These are phyloP conservation scores for Trametes punicea DNA, from an alignment of 768 basidiomycete species.

Conservation along the genomic window DNA sequence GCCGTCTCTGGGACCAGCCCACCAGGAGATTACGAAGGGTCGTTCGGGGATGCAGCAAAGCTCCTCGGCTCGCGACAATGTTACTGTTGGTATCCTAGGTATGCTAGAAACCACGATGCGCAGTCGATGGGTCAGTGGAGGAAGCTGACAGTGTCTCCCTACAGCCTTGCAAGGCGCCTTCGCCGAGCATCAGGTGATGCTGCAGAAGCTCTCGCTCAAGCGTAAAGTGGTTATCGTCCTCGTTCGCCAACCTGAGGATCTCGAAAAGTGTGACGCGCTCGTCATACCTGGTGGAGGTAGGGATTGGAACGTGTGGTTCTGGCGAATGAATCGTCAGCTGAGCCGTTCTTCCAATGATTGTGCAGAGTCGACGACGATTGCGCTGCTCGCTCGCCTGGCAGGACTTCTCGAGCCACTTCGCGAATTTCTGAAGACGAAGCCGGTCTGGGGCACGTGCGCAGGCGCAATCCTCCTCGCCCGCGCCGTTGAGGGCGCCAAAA, in stretches of 20 bases:
- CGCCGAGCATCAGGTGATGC: constrained; percentile 73
- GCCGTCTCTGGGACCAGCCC: constrained; percentile 7
- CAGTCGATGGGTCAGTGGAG: background rate
- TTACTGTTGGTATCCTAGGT: constrained; percentile 24
- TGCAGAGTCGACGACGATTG: constrained; percentile 90
- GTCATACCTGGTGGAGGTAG: constrained; percentile 91
- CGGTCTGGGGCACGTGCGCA: constrained; percentile 95
- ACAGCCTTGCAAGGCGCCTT: constrained; percentile 93
- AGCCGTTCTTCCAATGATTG: background rate
- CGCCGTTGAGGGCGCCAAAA: constrained; percentile 71
- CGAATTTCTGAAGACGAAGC: constrained; percentile 65
- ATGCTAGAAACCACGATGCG: background rate
- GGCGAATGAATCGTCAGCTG: background rate
- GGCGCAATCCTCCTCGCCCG: constrained; percentile 88
- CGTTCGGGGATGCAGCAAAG: constrained; percentile 11
- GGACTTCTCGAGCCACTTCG: constrained; percentile 80
- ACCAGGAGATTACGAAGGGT: background rate
- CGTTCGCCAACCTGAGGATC: constrained; percentile 75
- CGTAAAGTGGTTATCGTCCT: constrained; percentile 46
- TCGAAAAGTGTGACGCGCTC: constrained; percentile 73
- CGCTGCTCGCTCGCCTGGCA: constrained; percentile 63
- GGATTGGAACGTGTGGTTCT: constrained; percentile 11
- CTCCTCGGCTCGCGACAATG: constrained; percentile 8
- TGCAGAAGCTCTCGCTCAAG: constrained; percentile 53
- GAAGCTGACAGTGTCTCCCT: background rate